Evolutionary conservation across 495 filamentous ascomycete species (phyloP).

Genomic region (Penicillium turbatum): DNA sequence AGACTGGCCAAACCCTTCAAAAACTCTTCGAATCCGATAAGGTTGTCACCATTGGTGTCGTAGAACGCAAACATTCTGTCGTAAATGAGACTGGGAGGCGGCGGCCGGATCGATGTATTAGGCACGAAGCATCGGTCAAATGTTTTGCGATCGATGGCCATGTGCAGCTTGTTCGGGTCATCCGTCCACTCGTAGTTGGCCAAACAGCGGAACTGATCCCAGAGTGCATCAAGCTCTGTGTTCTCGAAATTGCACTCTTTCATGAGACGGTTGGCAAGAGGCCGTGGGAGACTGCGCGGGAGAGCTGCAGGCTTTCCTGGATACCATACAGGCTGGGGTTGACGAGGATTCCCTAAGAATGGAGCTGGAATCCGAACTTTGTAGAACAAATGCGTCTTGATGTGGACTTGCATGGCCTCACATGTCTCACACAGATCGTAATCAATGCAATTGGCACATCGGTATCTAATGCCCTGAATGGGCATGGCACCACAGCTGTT

Average conservation of each 20-base stretch:
- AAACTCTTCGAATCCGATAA: slow-evolving; percentile 95
- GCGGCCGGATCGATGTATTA: slow-evolving; percentile 66
- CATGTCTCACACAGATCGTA: slow-evolving; percentile 89
- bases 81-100: slow-evolving; percentile 82
- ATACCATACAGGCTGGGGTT: slow-evolving; percentile 80
- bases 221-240: slow-evolving; percentile 83
- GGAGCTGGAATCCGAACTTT: slow-evolving; percentile 78
- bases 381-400: slow-evolving; percentile 92
- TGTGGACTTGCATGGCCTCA: slow-evolving; percentile 78
- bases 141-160: slow-evolving; percentile 85
- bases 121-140: slow-evolving; percentile 90
- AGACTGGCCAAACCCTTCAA: slow-evolving; percentile 76
- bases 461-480: slow-evolving; percentile 86
- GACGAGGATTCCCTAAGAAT: slow-evolving; percentile 58
- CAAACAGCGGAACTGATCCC: slow-evolving; percentile 93
- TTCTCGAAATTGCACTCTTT: slow-evolving; percentile 73
- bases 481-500: slow-evolving; percentile 81
- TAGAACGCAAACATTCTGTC: slow-evolving; percentile 97
- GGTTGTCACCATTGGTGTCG: slow-evolving; percentile 78
- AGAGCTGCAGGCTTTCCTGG: slow-evolving; percentile 76
- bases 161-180: slow-evolving; percentile 68
- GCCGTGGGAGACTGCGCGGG: slow-evolving; percentile 57
- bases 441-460: slow-evolving; percentile 87
- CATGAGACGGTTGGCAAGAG: slow-evolving; percentile 60
- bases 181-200: slow-evolving; percentile 80